These are phyloP conservation scores for Hyaloscypha hepaticicola DNA, from an alignment of 495 filamentous ascomycete species.

Conservation along the genomic window DNA sequence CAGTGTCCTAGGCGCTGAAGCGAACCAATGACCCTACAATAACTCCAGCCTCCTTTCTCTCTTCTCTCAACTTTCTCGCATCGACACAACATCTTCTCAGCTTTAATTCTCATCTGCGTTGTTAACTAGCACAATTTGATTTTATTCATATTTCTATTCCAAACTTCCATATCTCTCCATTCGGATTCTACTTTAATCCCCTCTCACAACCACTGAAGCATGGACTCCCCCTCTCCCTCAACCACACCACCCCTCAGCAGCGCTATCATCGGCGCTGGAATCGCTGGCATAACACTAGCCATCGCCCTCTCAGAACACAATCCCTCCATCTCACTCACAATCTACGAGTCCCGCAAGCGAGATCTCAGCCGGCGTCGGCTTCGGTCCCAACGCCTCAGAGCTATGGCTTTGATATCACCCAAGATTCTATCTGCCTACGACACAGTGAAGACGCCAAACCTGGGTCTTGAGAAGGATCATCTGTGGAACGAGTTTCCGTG, in stretches of 20 bases:
- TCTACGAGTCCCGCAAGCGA: conserved; percentile 23
- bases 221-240: background rate
- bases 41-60: too few relatives aligned
- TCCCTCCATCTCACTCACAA: conserved; percentile 18
- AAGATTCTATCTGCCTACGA: conserved; percentile 40
- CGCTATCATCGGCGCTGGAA: conserved; percentile 22
- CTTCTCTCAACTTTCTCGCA: too few relatives aligned
- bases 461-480: conserved; percentile 26
- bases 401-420: conserved; percentile 52
- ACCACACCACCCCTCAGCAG: conserved; percentile 14
- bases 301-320: conserved; percentile 17
- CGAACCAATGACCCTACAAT: too few relatives aligned
- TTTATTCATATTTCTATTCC: too few relatives aligned
- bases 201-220: background rate
- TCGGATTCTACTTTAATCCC: background rate
- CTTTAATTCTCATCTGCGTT: too few relatives aligned
- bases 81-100: too few relatives aligned
- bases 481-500: conserved; percentile 30
- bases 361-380: conserved; percentile 61
- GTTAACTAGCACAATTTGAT: too few relatives aligned
- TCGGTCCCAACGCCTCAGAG: conserved; percentile 58
- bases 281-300: conserved; percentile 10
- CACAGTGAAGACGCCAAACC: conserved; percentile 19
- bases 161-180: too few relatives aligned
- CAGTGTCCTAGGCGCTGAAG: too few relatives aligned